Percentiles rank a stretch among this genome's conserved stretches.
Evolutionary conservation across 148 eudicot genomes (phyloP).

Genomic region (Rhododendron molle): DNA sequence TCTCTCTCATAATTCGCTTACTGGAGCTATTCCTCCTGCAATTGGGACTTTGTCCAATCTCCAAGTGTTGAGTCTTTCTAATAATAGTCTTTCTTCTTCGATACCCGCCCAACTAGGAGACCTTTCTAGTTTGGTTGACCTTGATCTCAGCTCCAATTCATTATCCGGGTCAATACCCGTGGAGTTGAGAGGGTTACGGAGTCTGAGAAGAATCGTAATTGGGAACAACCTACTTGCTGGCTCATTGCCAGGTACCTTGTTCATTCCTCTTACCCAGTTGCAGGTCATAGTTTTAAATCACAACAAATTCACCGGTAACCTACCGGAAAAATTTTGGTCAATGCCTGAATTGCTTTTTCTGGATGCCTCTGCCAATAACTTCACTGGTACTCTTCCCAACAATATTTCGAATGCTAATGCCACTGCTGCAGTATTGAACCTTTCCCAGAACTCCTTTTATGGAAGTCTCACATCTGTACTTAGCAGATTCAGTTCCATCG

Average conservation of each 20-base stretch:
- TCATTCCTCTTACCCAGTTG: conserved; percentile 45
- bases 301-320: conserved; percentile 54
- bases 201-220: conserved; percentile 43
- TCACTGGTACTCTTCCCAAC: conserved; percentile 59
- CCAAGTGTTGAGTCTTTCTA: conserved; percentile 55
- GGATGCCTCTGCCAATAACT: conserved; percentile 69
- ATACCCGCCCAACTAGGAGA: conserved; percentile 81
- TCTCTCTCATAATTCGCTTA: conserved; percentile 59
- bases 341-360: conserved; percentile 49
- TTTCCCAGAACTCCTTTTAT: conserved; percentile 63
- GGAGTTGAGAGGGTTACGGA: conserved; percentile 62
- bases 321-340: conserved; percentile 66
- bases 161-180: conserved; percentile 42
- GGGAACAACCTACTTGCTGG: conserved; percentile 64
- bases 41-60: conserved; percentile 59
- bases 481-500: conserved; percentile 45
- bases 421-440: conserved; percentile 44
- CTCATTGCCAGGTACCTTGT: conserved; percentile 50
- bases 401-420: conserved; percentile 31
- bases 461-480: conserved; percentile 48
- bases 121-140: conserved; percentile 64
- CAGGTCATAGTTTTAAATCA: conserved; percentile 43
- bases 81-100: conserved; percentile 51
- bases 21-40: conserved; percentile 53
- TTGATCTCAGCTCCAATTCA: conserved; percentile 73